These are phyloP conservation scores for Sclerotinia spermophila DNA, from an alignment of 2,329 filamentous ascomycete genomes.

Conservation along the genomic window DNA sequence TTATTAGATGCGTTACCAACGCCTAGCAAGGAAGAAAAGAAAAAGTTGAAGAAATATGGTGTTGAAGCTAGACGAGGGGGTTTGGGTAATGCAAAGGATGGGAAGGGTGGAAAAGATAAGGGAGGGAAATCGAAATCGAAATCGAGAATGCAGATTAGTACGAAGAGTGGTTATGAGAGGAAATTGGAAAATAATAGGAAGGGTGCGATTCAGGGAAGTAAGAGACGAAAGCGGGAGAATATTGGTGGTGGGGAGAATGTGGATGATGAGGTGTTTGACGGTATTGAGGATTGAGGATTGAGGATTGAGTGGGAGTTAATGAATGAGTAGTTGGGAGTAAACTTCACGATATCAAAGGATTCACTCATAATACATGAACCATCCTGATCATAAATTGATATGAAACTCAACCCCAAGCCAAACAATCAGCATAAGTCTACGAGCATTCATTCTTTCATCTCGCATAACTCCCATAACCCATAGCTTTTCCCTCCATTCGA, in stretches of 20 bases:
- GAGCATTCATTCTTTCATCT: not conserved
- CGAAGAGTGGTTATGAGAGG: constrained; percentile 73
- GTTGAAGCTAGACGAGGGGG: constrained; percentile 64
- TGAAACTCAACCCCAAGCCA: not conserved
- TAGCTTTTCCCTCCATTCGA: not conserved
- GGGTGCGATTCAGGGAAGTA: constrained; percentile 61
- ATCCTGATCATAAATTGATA: not conserved
- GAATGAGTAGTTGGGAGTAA: not conserved
- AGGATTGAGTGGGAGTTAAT: constrained; percentile 36
- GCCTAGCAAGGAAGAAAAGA: constrained; percentile 77
- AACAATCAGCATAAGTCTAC: not conserved
- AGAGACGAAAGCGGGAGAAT: constrained; percentile 44
- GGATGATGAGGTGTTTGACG: constrained; percentile 43
- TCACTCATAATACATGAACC: not conserved
- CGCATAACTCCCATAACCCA: not conserved
- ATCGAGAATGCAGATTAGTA: constrained; percentile 63
- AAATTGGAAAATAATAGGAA: constrained; percentile 62
- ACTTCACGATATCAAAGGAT: not conserved
- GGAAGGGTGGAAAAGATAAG: constrained; percentile 38
- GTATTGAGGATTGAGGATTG: constrained; percentile 45
- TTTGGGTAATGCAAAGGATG: constrained; percentile 41
- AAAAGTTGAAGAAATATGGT: constrained; percentile 76
- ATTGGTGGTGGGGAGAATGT: constrained; percentile 28
- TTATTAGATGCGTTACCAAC: constrained; percentile 81
- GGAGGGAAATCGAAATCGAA: constrained; percentile 30